Evolutionary conservation across 352 stramenopile genomes (phyloP).

Genomic region (Globisporangium alternatum): DNA sequence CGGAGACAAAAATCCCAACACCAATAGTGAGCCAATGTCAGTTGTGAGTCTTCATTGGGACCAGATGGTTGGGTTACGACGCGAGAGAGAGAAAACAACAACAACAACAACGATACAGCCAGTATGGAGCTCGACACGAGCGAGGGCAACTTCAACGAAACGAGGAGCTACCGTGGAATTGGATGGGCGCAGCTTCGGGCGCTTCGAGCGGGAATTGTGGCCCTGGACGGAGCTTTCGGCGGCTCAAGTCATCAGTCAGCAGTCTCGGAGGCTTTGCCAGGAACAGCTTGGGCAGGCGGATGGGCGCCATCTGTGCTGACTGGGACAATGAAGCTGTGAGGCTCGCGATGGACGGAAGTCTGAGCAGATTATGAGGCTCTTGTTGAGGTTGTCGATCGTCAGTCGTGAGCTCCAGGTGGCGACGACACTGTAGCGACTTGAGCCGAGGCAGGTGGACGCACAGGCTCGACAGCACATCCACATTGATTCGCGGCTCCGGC

Average conservation of each 20-base stretch:
- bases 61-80: background rate
- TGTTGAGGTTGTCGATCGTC: background rate
- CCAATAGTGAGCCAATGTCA: no score
- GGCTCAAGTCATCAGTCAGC: background rate
- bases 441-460: background rate
- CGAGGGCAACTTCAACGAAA: background rate
- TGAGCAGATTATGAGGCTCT: background rate
- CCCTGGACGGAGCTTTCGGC: background rate
- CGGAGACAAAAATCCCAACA: no score
- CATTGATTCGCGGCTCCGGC: background rate
- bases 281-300: background rate
- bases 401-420: background rate
- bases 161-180: background rate
- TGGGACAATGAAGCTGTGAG: background rate
- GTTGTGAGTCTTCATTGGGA: no score
- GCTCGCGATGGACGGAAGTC: conserved; percentile 3
- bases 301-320: background rate
- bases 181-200: background rate
- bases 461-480: background rate
- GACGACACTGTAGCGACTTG: background rate
- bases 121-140: background rate
- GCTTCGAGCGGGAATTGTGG: conserved; percentile 3
- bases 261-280: background rate
- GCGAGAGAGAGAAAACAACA: background rate
- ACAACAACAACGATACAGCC: background rate